Conservation (phyloP, 352 stramenopile species). For the Phytophthora kernoviae region DNA sequence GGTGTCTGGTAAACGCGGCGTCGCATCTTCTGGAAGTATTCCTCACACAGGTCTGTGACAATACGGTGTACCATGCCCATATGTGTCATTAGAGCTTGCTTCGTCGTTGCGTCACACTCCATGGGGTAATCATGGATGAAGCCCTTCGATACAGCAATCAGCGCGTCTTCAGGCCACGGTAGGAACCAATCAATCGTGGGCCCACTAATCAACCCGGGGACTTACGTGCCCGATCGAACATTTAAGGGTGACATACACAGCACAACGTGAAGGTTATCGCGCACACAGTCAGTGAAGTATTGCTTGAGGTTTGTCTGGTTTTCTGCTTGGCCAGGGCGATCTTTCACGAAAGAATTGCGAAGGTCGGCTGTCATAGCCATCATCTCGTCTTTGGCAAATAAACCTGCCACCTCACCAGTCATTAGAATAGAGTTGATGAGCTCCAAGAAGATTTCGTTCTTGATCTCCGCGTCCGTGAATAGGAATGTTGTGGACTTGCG, state of each 20-base stretch:
- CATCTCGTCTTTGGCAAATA: constrained; percentile 99
- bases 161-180: constrained; percentile 97
- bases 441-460: constrained; percentile 99
- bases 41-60: constrained; percentile 96
- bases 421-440: constrained; percentile 98
- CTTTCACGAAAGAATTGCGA: constrained; percentile 94
- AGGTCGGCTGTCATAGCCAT: constrained; percentile 98
- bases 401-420: constrained; percentile 97
- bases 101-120: constrained; percentile 90
- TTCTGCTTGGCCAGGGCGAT: constrained; percentile 94
- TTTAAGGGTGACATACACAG: constrained; percentile 99
- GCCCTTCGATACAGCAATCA: constrained; percentile 96
- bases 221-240: constrained; percentile 94
- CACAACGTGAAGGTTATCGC: constrained; percentile 98
- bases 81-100: constrained; percentile 94
- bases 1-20: constrained; percentile 98
- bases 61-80: constrained; percentile 99
- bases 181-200: constrained; percentile 99
- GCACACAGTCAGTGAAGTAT: constrained; percentile 98
- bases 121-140: constrained; percentile 97
- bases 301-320: constrained; percentile 97
- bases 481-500: constrained; percentile 97
- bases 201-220: constrained; percentile 96
- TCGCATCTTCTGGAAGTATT: constrained; percentile 99
- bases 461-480: constrained; percentile 99